Base-by-base conservation (phyloP, 2,329 filamentous ascomycete genomes). In the Didymella arachidicola region DNA sequence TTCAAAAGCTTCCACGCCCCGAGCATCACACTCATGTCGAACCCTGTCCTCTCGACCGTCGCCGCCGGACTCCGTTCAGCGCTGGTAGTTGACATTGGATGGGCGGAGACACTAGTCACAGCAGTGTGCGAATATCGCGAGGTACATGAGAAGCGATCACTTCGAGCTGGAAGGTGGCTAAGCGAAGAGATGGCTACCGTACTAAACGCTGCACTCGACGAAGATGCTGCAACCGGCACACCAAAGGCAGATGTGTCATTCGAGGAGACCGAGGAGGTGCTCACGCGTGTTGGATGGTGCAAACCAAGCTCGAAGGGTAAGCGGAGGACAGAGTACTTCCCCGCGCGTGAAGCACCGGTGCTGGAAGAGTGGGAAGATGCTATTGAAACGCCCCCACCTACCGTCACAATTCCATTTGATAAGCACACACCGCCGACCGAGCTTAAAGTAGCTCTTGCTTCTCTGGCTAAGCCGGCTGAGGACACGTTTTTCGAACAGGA, bases 71-170 rank as follows among this genome's bases (percentile, higher is more conserved):
- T 96, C 39, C 87, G 95, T 14, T 92, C 91, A n/a, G 92, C 89
- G 1, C 77, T 99, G 41, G 87, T 98, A 0, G 83, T 99, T 36
- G 93, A 99, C 71, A 84, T 99, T 60, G 95, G 94, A 42, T 99
- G 95, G 95, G 84, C 88, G 41, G 95, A 98, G 77, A 96, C 93
- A 0, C 85, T 89, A 0, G 86, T 96, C 22, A 96, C 92, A 0
- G 90, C 89, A 6, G 84, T 98, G 7, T 98, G 93, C 72, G 95
- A 99, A 78, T 97, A 93, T 74, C 88, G 91, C 53, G 93, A 96
- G 74, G 86, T 97, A 1, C 82, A 84, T 16, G 87, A 86, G 53
- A 86, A 83, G 56, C 84, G 91, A 53, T 94, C 86, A 38, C 82
- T 91, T 14, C 84, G 95, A 64, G 93, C 87, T 32, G 92, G 89